These are phyloP conservation scores for Apiotrichum siamense DNA, from an alignment of 1,284 basidiomycete genomes.

Conservation along the genomic window DNA sequence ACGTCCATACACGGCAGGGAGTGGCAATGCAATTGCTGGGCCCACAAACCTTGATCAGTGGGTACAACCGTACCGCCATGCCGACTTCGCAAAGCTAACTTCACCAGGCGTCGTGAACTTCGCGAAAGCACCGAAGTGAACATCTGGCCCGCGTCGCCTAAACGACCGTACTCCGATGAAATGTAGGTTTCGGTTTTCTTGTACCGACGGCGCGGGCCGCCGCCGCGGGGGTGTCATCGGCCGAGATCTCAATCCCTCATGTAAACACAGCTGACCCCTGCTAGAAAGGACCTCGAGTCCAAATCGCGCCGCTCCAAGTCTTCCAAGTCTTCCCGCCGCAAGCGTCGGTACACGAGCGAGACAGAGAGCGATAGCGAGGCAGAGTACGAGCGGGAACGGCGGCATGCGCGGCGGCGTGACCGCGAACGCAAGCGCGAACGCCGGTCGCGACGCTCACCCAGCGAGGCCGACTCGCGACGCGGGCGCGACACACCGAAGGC, in stretches of 20 bases:
- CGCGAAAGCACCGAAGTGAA: conserved; percentile 59
- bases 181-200: background rate
- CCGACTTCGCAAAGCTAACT: background rate
- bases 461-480: no score
- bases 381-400: conserved; percentile 50
- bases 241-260: no score
- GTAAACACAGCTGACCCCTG: no score
- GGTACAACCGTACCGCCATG: background rate
- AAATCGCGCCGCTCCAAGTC: background rate
- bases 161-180: conserved; percentile 44
- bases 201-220: no score
- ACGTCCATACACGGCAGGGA: background rate
- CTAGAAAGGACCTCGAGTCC: background rate
- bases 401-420: conserved; percentile 32
- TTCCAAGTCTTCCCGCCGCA: conserved; percentile 41
- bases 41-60: conserved; percentile 11
- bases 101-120: conserved; percentile 63
- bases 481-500: background rate
- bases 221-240: no score
- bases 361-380: conserved; percentile 58
- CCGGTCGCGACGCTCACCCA: no score
- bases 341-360: conserved; percentile 48
- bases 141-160: conserved; percentile 82
- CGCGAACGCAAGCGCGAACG: conserved; percentile 1
- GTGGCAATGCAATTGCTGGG: background rate